phyloP scores from a whole-genome alignment of 441 rosid genomes.

The Corymbia citriodora region DNA sequence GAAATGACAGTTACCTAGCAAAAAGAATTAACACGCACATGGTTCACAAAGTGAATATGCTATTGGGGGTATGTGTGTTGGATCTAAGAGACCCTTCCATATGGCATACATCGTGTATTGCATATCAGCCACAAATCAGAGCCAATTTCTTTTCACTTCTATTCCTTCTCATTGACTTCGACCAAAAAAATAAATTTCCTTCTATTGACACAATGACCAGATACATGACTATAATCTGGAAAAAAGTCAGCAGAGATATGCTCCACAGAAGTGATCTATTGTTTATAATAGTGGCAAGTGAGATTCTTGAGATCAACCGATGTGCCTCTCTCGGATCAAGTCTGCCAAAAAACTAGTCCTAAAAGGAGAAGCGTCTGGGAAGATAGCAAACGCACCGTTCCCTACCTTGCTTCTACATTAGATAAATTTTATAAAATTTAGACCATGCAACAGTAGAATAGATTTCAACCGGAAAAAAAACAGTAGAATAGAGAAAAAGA shows the following conservation, averaged over 20 bases:
- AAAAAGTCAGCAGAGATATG: background rate
- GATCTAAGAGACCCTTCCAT: background rate
- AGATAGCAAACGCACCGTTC: background rate
- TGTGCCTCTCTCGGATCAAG: background rate
- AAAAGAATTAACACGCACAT: background rate
- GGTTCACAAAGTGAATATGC: background rate
- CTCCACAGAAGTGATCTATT: background rate
- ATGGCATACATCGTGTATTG: background rate
- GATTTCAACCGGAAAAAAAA: background rate
- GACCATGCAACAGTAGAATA: background rate
- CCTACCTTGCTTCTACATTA: background rate
- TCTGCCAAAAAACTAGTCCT: background rate
- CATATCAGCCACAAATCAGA: background rate
- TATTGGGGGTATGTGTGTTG: background rate
- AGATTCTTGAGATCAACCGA: background rate
- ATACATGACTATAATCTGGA: background rate
- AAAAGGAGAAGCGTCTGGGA: background rate
- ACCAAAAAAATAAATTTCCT: no score
- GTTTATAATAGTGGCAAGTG: background rate
- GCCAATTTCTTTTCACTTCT: background rate
- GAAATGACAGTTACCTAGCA: background rate
- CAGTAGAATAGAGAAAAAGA: background rate
- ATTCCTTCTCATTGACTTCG: background rate
- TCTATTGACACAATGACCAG: background rate
- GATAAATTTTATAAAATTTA: background rate